Base-by-base conservation (phyloP, 129 eudicot genomes). In the Centrapalus pauciflorus region DNA sequence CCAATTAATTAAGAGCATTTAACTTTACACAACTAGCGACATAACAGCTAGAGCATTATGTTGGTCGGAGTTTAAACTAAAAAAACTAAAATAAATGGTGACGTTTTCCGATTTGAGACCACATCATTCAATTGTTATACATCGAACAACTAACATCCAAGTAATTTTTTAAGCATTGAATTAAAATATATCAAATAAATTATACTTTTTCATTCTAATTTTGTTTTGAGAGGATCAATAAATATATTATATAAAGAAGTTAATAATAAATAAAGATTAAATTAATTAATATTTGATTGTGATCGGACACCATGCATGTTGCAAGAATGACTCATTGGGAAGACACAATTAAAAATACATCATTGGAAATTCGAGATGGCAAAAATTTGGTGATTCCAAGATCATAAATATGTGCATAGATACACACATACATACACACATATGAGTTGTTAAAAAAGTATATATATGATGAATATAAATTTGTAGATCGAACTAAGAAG, bases 261-360 rank as follows among this genome's bases (percentile, higher is more conserved):
- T n/a, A 16, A 49, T 49, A 49, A 29, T 48, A 19, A 4, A 28
- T 3, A 41, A 3, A 7, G 25, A 56, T 28, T 54, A 41, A 37
- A 35, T 50, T 62, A 41, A 57, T 43, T 70, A 70, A 32, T 69
- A 38, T 45, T 49, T 51, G 72, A 66, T 19, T 41, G 57, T 29
- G 66, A 57, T 70, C 57, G 65, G 69, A 59, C 51, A 46, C 69
- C 69, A 60, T 70, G 72, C 69, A 60, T 70, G 72, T 73, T 73
- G 78, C 48, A 38, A 64, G 70, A 73, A 65, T 74, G 78, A 74
- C 60, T 73, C 78, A 65, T 74, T 28, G 73, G 67, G 67, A 64
- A 73, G 46, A 41, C 46, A 58, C 73, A 21, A 55, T 65, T 64
- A 64, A 64, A 55, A 55, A 73, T 59, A 59, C 55, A 28, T 20